A percentile compares a stretch with the other conserved stretches of the same genome.
Conservation (phyloP, 1,139 yeast species). For the Geotrichum klebahnii region DNA sequence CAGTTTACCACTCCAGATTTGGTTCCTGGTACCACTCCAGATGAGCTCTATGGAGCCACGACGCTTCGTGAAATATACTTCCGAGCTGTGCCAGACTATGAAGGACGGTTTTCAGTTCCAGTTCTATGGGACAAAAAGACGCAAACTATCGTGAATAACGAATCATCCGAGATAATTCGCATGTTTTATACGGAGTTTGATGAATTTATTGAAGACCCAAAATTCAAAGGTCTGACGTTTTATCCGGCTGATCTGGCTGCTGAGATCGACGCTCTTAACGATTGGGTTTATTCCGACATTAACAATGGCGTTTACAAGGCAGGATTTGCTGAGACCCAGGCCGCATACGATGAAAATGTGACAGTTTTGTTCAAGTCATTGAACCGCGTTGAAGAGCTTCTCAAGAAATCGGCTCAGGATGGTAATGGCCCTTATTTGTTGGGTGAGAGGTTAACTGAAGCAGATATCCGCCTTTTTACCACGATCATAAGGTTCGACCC, state of each 20-base stretch:
- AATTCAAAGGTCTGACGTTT: slow-evolving; percentile 51
- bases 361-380: slow-evolving; percentile 60
- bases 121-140: slow-evolving; percentile 84
- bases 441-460: slow-evolving; percentile 74
- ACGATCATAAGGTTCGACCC: slow-evolving; percentile 85
- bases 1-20: slow-evolving; percentile 55
- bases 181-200: slow-evolving; percentile 71
- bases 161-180: slow-evolving; percentile 81
- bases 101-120: slow-evolving; percentile 86
- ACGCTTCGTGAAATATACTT: slow-evolving; percentile 68
- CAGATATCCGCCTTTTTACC: slow-evolving; percentile 78
- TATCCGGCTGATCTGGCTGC: slow-evolving; percentile 55
- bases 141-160: slow-evolving; percentile 81
- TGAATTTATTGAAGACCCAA: slow-evolving; percentile 46
- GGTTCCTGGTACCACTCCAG: slow-evolving; percentile 58
- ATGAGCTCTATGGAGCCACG: slow-evolving; percentile 57
- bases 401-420: slow-evolving; percentile 55
- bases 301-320: slow-evolving; percentile 93
- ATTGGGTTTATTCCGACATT: slow-evolving; percentile 79
- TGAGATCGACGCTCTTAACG: slow-evolving; percentile 70
- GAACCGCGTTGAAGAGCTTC: slow-evolving; percentile 67
- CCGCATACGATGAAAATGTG: slow-evolving; percentile 73
- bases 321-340: slow-evolving; percentile 83
- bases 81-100: slow-evolving; percentile 71
- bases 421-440: slow-evolving; percentile 51